Percentiles rank a stretch among this genome's conserved stretches.
Evolutionary conservation across 192 early-diverging fungal species (phyloP).

Genomic region (Backusella westeae): DNA sequence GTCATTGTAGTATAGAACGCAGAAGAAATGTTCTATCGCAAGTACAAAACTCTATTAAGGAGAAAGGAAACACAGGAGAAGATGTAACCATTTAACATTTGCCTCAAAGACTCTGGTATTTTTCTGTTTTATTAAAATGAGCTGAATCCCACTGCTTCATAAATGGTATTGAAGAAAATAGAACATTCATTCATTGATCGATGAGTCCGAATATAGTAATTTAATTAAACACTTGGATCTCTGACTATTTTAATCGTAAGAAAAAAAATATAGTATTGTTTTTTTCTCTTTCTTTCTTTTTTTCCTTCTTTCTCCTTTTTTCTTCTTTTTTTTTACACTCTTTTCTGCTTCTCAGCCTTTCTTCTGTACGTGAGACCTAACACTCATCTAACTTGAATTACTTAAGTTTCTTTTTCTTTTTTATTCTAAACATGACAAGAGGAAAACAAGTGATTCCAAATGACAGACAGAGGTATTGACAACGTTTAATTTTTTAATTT

Average conservation of each 20-base stretch:
- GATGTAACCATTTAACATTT: not conserved
- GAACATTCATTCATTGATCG: constrained; percentile 4
- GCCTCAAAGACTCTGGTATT: not conserved
- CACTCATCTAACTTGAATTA: not conserved
- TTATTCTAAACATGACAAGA: not conserved
- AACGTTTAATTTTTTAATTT: not conserved
- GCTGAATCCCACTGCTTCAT: not conserved
- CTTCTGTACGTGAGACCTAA: not conserved
- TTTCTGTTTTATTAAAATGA: not conserved
- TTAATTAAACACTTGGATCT: not conserved
- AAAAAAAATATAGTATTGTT: not conserved
- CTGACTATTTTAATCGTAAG: not conserved
- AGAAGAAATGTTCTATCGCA: not conserved
- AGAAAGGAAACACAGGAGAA: constrained; percentile 3
- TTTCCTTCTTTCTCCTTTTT: not conserved
- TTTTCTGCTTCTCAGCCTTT: not conserved
- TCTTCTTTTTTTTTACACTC: not conserved
- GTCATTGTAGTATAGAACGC: not conserved
- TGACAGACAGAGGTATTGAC: constrained; percentile 8
- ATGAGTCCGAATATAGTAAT: not conserved
- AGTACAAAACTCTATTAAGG: constrained; percentile 4
- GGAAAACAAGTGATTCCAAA: not conserved
- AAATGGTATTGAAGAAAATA: constrained; percentile 1
- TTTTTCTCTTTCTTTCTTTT: not conserved
- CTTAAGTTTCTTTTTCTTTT: not conserved